These are phyloP conservation scores for Epichloe elymi DNA, from an alignment of 2,329 filamentous ascomycete genomes.

Conservation along the genomic window DNA sequence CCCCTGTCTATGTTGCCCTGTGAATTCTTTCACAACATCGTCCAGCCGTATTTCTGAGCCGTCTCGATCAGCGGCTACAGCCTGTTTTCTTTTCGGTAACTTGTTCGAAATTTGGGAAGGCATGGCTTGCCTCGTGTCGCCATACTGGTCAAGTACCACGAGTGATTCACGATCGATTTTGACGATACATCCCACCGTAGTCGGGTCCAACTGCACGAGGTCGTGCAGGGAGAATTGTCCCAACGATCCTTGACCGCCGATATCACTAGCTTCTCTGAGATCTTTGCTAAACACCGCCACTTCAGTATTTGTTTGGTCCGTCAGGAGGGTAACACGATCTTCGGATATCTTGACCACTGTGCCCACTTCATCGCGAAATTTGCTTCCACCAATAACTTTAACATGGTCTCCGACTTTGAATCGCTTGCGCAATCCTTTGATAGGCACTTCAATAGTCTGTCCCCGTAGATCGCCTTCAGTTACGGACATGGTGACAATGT, in stretches of 20 bases:
- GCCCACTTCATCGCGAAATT: constrained; percentile 88
- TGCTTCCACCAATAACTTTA: constrained; percentile 93
- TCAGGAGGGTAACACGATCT: constrained; percentile 84
- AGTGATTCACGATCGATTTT: constrained; percentile 92
- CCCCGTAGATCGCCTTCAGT: constrained; percentile 70
- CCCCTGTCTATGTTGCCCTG: constrained; percentile 68
- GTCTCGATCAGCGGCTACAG: constrained; percentile 83
- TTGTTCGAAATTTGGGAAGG: constrained; percentile 89
- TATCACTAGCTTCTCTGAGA: constrained; percentile 82
- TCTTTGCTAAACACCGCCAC: constrained; percentile 98
- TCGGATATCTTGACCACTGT: constrained; percentile 92
- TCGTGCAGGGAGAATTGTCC: constrained; percentile 88
- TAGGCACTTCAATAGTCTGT: constrained; percentile 81
- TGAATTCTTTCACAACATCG: constrained; percentile 83
- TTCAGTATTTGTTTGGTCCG: constrained; percentile 83
- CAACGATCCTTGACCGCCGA: constrained; percentile 70
- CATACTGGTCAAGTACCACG: constrained; percentile 81
- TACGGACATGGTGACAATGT: constrained; percentile 83
- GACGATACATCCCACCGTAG: constrained; percentile 85
- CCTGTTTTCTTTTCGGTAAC: constrained; percentile 66
- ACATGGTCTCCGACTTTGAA: constrained; percentile 94
- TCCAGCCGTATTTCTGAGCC: constrained; percentile 86
- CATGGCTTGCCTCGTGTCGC: constrained; percentile 66
- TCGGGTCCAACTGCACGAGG: constrained; percentile 82
- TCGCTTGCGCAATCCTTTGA: constrained; percentile 81